These are phyloP conservation scores for Cercophora sp. DNA, from an alignment of 495 filamentous ascomycete species.

Conservation along the genomic window DNA sequence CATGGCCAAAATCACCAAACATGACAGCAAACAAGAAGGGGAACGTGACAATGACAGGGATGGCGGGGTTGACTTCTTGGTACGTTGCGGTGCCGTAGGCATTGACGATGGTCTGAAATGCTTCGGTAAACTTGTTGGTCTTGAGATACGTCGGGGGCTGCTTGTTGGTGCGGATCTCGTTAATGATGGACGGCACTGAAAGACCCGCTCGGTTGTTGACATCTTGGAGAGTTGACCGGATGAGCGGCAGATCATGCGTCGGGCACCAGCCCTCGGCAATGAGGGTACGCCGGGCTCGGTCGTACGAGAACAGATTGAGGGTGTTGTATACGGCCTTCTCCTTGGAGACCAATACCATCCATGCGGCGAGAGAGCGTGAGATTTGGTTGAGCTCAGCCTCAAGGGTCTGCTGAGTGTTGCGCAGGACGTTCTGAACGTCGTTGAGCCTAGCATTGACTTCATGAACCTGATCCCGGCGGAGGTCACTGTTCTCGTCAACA, in stretches of 20 bases:
- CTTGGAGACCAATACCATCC: conserved; percentile 96
- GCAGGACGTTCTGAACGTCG: conserved; percentile 84
- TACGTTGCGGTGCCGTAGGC: conserved; percentile 98
- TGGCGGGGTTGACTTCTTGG: conserved; percentile 90
- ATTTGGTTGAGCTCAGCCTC: conserved; percentile 92
- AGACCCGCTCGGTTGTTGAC: conserved; percentile 93
- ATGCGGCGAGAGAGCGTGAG: conserved; percentile 79
- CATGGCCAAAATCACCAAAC: conserved; percentile 97
- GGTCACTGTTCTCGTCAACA: conserved; percentile 93
- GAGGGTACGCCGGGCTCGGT: conserved; percentile 89
- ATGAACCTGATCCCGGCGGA: conserved; percentile 89
- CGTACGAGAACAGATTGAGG: conserved; percentile 93
- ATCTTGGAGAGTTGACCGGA: conserved; percentile 94
- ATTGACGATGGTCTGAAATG: conserved; percentile 97
- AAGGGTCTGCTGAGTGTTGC: conserved; percentile 94
- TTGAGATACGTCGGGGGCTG: conserved; percentile 94
- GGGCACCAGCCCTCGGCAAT: conserved; percentile 98
- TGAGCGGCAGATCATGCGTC: conserved; percentile 80
- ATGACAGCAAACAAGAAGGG: conserved; percentile 98
- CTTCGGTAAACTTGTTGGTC: conserved; percentile 96
- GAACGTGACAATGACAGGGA: conserved; percentile 93
- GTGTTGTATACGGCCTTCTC: conserved; percentile 98
- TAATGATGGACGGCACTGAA: conserved; percentile 94
- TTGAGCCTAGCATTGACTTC: conserved; percentile 90
- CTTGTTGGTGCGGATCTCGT: conserved; percentile 92